Base-by-base conservation (phyloP, 176 grass and related monocot genomes). In the Ananas comosus region DNA sequence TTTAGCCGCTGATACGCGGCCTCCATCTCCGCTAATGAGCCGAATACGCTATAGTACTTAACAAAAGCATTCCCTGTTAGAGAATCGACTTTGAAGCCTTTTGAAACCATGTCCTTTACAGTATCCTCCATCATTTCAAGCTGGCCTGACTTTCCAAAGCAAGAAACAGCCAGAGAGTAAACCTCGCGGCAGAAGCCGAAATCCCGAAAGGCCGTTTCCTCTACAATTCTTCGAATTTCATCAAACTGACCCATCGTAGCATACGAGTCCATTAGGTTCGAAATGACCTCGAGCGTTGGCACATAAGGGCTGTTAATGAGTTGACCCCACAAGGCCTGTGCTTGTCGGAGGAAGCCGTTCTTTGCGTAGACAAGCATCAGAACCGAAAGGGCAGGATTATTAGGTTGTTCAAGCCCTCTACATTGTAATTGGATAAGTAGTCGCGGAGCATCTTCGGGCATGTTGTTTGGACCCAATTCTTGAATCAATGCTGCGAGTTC, bases 1-100 rank as follows among this genome's bases (percentile, higher is more conserved):
- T 79, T 97, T 75, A 87, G 82, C 50, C 83, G 84, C 13, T 77
- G 68, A 50, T 79, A 89, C 12, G 82, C 84, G 11, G 77, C 82
- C 67, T 97, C 93, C 89, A 92, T 92, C 50, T 97, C 74, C 51
- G 70, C 58, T 72, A 97, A 25, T 13, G 89, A 92, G 68, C 89
- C 82, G 53, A 74, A 70, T 19, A 80, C 29, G 11, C 89, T 86
- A 82, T 92, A 87, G 64, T 85, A 64, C n/a, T 74, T 79, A 33
- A 97, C 71, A 53, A 90, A 97, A 68, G 83, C 80, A 70, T 97
- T 89, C 2, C 89, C 89, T 0, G 76, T 85, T 18, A 79, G 49
- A 72, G 83, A 68, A 72, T 86, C 79, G n/a, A 97, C 63, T 74
- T 67, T 74, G 24, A 90, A 79, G 50, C 89, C 82, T 0, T 56